Conservation (phyloP, 257 asterid species). For the Nicotiana otophora region DNA sequence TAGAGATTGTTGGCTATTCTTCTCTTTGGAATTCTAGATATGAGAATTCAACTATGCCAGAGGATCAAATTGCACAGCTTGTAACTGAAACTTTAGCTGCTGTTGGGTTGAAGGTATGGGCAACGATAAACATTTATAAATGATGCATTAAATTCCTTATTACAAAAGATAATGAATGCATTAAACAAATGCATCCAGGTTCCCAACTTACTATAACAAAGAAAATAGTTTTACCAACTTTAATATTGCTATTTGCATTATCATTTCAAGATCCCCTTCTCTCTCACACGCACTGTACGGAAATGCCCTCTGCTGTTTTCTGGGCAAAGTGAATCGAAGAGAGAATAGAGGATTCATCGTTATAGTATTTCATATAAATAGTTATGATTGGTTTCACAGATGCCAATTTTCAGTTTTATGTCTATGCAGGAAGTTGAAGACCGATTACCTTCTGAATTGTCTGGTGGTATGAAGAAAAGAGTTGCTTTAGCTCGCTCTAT, state of each 20-base stretch:
- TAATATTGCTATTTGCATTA: neutral
- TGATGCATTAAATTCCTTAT: neutral
- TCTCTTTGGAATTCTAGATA: slow-evolving; percentile 42
- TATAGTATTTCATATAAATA: neutral
- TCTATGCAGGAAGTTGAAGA: slow-evolving; percentile 83
- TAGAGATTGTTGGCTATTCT: neutral
- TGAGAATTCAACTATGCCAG: slow-evolving; percentile 88
- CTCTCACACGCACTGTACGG: neutral
- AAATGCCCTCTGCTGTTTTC: neutral
- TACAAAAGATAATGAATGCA: too few species aligned
- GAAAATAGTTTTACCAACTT: neutral
- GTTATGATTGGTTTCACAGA: slow-evolving; percentile 8
- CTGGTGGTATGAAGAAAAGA: slow-evolving; percentile 99
- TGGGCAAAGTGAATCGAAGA: neutral
- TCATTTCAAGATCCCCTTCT: neutral
- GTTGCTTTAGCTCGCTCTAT: slow-evolving; percentile 98
- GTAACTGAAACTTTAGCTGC: slow-evolving; percentile 96
- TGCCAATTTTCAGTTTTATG: slow-evolving; percentile 1
- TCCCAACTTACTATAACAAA: neutral
- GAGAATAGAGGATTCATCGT: neutral
- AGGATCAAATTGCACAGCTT: slow-evolving; percentile 71
- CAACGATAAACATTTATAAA: slow-evolving; percentile 1
- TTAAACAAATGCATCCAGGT: neutral
- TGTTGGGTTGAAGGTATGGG: slow-evolving; percentile 89
- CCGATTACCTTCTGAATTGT: slow-evolving; percentile 90